A percentile compares a stretch with the other conserved stretches of the same genome.
phyloP scores from a whole-genome alignment of 148 eudicot genomes.

The Fallopia convolvulus region DNA sequence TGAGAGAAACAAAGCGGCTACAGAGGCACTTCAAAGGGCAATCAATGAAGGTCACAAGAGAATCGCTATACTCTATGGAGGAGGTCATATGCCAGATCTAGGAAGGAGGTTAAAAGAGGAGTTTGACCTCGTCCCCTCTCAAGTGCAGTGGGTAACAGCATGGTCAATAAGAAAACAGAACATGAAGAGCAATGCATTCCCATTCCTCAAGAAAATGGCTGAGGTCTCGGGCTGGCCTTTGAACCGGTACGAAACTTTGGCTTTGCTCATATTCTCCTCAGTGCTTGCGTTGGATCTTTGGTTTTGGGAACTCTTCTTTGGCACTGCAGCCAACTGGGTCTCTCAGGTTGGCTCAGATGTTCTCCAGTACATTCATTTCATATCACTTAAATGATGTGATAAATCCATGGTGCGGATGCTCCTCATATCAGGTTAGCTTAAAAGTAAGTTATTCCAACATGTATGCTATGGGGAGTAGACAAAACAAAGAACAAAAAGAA shows the following conservation, averaged over 20 bases:
- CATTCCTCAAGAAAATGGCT: conserved; percentile 59
- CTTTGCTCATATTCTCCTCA: conserved; percentile 66
- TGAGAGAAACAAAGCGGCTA: conserved; percentile 87
- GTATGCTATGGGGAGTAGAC: not conserved
- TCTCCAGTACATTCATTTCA: conserved; percentile 37
- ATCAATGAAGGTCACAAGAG: conserved; percentile 69
- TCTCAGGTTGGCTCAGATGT: conserved; percentile 44
- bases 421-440: conserved; percentile 7
- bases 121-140: conserved; percentile 66
- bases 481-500: not conserved
- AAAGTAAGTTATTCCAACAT: not conserved
- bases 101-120: conserved; percentile 74
- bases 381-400: conserved; percentile 24
- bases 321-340: conserved; percentile 54
- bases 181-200: conserved; percentile 43
- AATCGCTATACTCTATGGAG: conserved; percentile 87
- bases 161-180: conserved; percentile 75
- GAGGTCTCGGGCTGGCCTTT: conserved; percentile 78
- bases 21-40: conserved; percentile 59
- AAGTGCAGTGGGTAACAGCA: conserved; percentile 87
- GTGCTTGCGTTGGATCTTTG: conserved; percentile 85
- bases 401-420: not conserved
- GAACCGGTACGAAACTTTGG: conserved; percentile 78
- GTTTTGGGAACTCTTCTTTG: conserved; percentile 88
- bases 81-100: conserved; percentile 98